phyloP scores from a whole-genome alignment of 768 basidiomycete species.

The Leccinum variicolor region DNA sequence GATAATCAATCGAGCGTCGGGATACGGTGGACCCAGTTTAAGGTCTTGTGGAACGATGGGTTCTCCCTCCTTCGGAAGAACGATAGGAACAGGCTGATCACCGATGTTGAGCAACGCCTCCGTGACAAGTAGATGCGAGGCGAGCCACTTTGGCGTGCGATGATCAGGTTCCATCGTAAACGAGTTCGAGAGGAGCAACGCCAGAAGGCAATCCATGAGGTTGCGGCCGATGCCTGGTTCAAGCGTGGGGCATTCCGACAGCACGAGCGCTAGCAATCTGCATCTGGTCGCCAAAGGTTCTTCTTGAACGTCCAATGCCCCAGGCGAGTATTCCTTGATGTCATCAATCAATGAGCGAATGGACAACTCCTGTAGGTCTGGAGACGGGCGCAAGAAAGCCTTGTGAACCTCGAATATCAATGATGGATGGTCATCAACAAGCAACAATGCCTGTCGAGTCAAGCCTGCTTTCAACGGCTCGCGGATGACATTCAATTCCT shows the following conservation, averaged over 20 bases:
- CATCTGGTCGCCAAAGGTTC: conserved; percentile 78
- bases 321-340: conserved; percentile 63
- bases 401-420: conserved; percentile 86
- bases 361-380: conserved; percentile 58
- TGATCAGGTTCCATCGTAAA: conserved; percentile 50
- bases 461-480: conserved; percentile 64
- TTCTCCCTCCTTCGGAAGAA: conserved; percentile 70
- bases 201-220: conserved; percentile 67
- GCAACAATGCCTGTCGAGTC: conserved; percentile 63
- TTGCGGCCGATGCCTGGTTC: conserved; percentile 51
- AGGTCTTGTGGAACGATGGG: conserved; percentile 50
- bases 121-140: conserved; percentile 78
- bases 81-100: conserved; percentile 64
- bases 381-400: conserved; percentile 69
- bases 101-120: conserved; percentile 78
- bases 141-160: conserved; percentile 78
- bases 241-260: conserved; percentile 69
- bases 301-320: conserved; percentile 67
- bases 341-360: conserved; percentile 75
- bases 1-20: conserved; percentile 58
- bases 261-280: conserved; percentile 79
- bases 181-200: conserved; percentile 58
- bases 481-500: conserved; percentile 62
- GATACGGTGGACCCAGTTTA: conserved; percentile 56
- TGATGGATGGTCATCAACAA: conserved; percentile 85